A percentile compares a stretch with the other conserved stretches of the same genome.
Evolutionary conservation across 2,329 filamentous ascomycete genomes (phyloP).

Genomic region (Claviceps sp.): DNA sequence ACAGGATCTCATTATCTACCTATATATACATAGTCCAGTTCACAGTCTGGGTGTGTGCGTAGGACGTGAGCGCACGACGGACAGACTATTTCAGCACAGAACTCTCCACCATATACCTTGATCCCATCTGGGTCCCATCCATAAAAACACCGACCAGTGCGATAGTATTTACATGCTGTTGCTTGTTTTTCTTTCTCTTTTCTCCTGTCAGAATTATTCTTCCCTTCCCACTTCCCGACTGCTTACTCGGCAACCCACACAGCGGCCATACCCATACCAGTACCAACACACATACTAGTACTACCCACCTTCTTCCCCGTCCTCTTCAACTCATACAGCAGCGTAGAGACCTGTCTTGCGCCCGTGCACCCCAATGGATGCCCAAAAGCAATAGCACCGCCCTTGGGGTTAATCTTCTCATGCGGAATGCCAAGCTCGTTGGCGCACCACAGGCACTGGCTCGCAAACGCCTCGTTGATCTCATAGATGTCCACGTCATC

Average conservation of each 20-base stretch:
- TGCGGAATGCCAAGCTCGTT: slow-evolving; percentile 71
- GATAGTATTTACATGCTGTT: neutral
- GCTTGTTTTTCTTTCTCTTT: neutral
- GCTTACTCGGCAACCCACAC: slow-evolving; percentile 85
- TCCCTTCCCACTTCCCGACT: neutral
- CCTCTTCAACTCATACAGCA: slow-evolving; percentile 79
- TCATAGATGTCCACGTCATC: slow-evolving; percentile 95
- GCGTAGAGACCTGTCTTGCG: slow-evolving; percentile 80
- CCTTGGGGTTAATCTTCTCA: slow-evolving; percentile 94
- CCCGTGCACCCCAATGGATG: slow-evolving; percentile 93
- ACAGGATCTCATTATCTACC: too few relatives aligned
- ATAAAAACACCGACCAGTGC: too few relatives aligned
- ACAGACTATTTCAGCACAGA: too few relatives aligned
- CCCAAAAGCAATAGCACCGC: slow-evolving; percentile 89
- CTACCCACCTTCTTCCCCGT: slow-evolving; percentile 77
- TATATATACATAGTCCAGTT: too few relatives aligned
- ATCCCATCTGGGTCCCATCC: too few relatives aligned
- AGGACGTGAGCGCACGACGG: too few relatives aligned
- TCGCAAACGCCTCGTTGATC: slow-evolving; percentile 98
- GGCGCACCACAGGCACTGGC: slow-evolving; percentile 86
- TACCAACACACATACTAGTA: slow-evolving; percentile 93
- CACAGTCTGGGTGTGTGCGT: too few relatives aligned
- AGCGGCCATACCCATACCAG: slow-evolving; percentile 95
- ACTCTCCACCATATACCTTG: too few relatives aligned
- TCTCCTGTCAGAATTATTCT: neutral